Percentiles rank a stretch among this genome's conserved stretches.
Evolutionary conservation across 768 basidiomycete genomes (phyloP).

Genomic region (Dentipellis sp.): DNA sequence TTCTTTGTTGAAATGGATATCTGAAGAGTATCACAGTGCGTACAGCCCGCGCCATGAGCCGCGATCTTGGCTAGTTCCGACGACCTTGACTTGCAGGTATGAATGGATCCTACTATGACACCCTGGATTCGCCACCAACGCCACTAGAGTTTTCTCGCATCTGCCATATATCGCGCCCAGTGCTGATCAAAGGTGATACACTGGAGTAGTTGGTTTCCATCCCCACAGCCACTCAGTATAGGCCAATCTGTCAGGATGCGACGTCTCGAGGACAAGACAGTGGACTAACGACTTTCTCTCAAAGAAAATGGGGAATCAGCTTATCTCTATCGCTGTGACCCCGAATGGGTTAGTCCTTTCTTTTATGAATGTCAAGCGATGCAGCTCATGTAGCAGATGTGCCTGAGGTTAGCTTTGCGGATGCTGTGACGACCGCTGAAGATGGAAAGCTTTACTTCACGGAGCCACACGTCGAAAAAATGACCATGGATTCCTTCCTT

Average conservation of each 20-base stretch:
- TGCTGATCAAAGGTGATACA: slow-evolving; percentile 56
- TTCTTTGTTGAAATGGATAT: slow-evolving; percentile 24
- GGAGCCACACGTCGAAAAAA: slow-evolving; percentile 62
- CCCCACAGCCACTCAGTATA: not conserved
- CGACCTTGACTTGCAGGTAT: slow-evolving; percentile 31
- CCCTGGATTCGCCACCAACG: slow-evolving; percentile 47
- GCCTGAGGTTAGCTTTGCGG: slow-evolving; percentile 49
- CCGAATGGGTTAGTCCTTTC: slow-evolving; percentile 60
- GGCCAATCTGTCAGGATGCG: slow-evolving; percentile 30
- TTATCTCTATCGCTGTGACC: slow-evolving; percentile 70
- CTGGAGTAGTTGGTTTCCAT: too few relatives aligned
- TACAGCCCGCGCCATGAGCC: not conserved
- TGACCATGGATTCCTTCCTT: slow-evolving; percentile 56
- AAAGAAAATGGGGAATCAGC: slow-evolving; percentile 39
- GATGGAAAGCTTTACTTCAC: slow-evolving; percentile 60
- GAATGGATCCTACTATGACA: slow-evolving; percentile 45
- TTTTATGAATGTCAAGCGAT: too few relatives aligned
- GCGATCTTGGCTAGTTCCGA: too few relatives aligned
- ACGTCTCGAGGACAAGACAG: slow-evolving; percentile 34
- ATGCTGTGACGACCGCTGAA: slow-evolving; percentile 50
- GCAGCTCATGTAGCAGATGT: not conserved
- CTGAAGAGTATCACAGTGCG: slow-evolving; percentile 27
- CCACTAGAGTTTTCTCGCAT: slow-evolving; percentile 62
- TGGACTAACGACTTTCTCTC: slow-evolving; percentile 66
- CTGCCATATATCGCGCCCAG: slow-evolving; percentile 62